Base-by-base conservation (phyloP, 179 eudicot genomes). In the Gypsophila paniculata region DNA sequence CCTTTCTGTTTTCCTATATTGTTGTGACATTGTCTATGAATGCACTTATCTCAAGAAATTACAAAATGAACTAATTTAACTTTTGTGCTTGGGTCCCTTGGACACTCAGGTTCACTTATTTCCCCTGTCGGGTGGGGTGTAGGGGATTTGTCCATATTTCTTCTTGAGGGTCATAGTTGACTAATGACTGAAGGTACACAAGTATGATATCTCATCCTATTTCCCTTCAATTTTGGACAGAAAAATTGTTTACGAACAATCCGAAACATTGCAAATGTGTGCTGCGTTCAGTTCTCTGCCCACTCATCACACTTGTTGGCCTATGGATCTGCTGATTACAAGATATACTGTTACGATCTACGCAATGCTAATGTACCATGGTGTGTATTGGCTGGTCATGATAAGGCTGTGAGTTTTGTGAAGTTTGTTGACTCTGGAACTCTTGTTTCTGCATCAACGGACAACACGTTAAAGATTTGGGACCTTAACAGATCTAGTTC, bases 251-350 rank as follows among this genome's bases (percentile, higher is more conserved):
- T 90, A 66, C 77, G 77, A 72, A 83, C 96, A 26, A 90, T 95
- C 76, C 80, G 81, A 77, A 95, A 82, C 82, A 74, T 83, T 68
- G 99, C 99, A 39, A 95, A 95, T 79, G 93, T 93, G 68, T 95
- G 99, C 79, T 90, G 96, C 76, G 96, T 95, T 67, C 99, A 92
- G 81, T 95, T 92, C 82, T 95, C 98, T 65, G 39, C 88, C 42
- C 82, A 92, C 71, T 92, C 98, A 42, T 74, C 88, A 54, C 81
- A 95, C 78, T 72, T 92, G 39, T 74, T 95, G 83, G 91, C 95
- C 57, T 92, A 86, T 76, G 97, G 99, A 49, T 88, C 98, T 69
- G 91, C 99, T 17, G 98, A 95, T 82, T 90, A 86, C 83, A 95
- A 87, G 81, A 88, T 86, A 71, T 92, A 90, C 71, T 87, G 95